Evolutionary conservation across 148 eudicot species (phyloP), one percentile per base, ranked within the genome.

Genomic region (Cornus suecica): DNA sequence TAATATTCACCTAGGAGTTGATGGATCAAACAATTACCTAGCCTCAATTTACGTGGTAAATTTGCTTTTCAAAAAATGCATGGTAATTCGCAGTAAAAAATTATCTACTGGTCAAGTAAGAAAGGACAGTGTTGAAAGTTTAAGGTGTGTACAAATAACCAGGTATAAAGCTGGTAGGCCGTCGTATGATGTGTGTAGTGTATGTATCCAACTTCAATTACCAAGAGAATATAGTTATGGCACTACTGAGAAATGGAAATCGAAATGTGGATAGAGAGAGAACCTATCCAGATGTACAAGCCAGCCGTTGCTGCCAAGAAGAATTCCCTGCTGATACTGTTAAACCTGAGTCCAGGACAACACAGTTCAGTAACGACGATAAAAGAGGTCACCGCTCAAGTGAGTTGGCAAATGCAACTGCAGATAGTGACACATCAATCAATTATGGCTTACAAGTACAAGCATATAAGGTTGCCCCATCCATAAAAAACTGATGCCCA

Each of bases 401-500:
- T 54, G 30, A n/a, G 3, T 23, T 29, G 10, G 24, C 25, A 29
- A 58, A 37, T 24, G 66, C 25, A 18, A 62, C 29, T 30, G 42
- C 34, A 54, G 42, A 29, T 31, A 51, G 16, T 41, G 28, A 14
- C 5, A 2, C 5, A 2, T 20, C 20, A 20, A 15, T 60, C 11
- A 70, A 48, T 10, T 67, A 51, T 32, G 51, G 61, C 82, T 89
- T 76, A 95, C 99, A 90, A 80, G 82, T 83, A 94, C 81, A 94
- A 65, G 84, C 92, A 89, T 76, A 87, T 15, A 52, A 94, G 93
- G 86, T 94, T 94, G 22, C 96, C 97, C 99, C 97, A 94, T 71
- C 99, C 99, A 73, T 92, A 94, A 10, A 94, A 82, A 51, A 92
- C 62, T 41, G 93, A 79, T 48, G 92, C 96, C 99, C 99, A 95